A percentile compares a stretch with the other conserved stretches of the same genome.
These are phyloP conservation scores for Penicillium pulvis DNA, from an alignment of 495 filamentous ascomycete genomes.

Conservation along the genomic window DNA sequence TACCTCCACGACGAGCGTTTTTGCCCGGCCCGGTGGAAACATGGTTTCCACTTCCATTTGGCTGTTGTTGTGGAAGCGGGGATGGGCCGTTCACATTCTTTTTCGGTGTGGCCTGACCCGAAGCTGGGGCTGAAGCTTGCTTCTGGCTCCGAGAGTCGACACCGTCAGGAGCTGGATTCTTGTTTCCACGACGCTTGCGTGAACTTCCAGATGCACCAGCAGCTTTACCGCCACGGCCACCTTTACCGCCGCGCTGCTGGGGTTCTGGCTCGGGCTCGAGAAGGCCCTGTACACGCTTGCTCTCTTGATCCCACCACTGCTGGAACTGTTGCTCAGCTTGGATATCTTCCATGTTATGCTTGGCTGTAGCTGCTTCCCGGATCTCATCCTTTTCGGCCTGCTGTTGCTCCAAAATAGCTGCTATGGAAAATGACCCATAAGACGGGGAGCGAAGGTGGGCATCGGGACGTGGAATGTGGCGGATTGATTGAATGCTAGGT, in stretches of 20 bases:
- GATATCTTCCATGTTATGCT: slow-evolving; percentile 87
- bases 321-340: slow-evolving; percentile 96
- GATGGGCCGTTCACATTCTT: slow-evolving; percentile 15
- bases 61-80: slow-evolving; percentile 4
- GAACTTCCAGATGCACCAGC: slow-evolving; percentile 12
- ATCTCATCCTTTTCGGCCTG: slow-evolving; percentile 80
- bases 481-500: slow-evolving; percentile 50
- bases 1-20: slow-evolving; percentile 25
- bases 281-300: slow-evolving; percentile 67
- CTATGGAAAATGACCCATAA: slow-evolving; percentile 68
- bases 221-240: slow-evolving; percentile 29
- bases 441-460: slow-evolving; percentile 46
- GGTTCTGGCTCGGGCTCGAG: slow-evolving; percentile 46
- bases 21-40: slow-evolving; percentile 6
- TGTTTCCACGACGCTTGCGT: slow-evolving; percentile 38
- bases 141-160: slow-evolving; percentile 12
- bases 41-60: slow-evolving; percentile 5
- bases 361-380: slow-evolving; percentile 75
- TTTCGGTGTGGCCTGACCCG: slow-evolving; percentile 12
- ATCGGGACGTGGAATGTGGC: slow-evolving; percentile 48
- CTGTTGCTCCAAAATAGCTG: slow-evolving; percentile 88
- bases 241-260: slow-evolving; percentile 28
- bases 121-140: background rate
- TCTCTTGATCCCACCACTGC: slow-evolving; percentile 97
- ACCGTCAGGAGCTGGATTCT: slow-evolving; percentile 11